Conservation (phyloP, 495 filamentous ascomycete species). For the Lentithecium fluviatile region DNA sequence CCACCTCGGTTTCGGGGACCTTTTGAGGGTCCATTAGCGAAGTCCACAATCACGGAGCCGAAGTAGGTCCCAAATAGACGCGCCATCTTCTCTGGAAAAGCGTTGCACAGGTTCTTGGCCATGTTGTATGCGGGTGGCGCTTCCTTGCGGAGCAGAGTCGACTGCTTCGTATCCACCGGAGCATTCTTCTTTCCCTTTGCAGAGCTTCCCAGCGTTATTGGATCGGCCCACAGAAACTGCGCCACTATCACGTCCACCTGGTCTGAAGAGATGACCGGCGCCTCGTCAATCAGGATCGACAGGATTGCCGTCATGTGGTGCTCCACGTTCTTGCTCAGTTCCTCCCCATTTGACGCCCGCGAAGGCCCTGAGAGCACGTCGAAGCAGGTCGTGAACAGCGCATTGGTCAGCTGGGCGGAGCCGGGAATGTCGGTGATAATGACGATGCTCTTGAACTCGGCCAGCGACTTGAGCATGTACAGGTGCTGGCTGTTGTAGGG, state of each 20-base stretch:
- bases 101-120: slow-evolving; percentile 89
- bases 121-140: slow-evolving; percentile 91
- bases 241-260: slow-evolving; percentile 93
- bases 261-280: slow-evolving; percentile 69
- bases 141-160: slow-evolving; percentile 76
- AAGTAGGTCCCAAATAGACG: slow-evolving; percentile 94
- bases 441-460: slow-evolving; percentile 90
- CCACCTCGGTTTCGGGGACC: slow-evolving; percentile 27
- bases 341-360: slow-evolving; percentile 71
- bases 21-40: slow-evolving; percentile 48
- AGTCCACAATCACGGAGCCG: slow-evolving; percentile 90
- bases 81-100: slow-evolving; percentile 89
- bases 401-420: slow-evolving; percentile 69
- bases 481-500: slow-evolving; percentile 91
- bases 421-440: slow-evolving; percentile 87
- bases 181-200: slow-evolving; percentile 60
- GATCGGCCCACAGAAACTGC: slow-evolving; percentile 87
- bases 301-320: slow-evolving; percentile 86
- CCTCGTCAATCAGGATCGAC: slow-evolving; percentile 83
- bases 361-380: slow-evolving; percentile 82
- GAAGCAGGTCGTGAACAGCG: slow-evolving; percentile 84
- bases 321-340: slow-evolving; percentile 85
- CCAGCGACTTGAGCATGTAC: slow-evolving; percentile 82
- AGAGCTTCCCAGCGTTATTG: slow-evolving; percentile 48
- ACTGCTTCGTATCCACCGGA: slow-evolving; percentile 67